These are phyloP conservation scores for Blastobotrys attinorum DNA, from an alignment of 805 yeast genomes.

Conservation along the genomic window DNA sequence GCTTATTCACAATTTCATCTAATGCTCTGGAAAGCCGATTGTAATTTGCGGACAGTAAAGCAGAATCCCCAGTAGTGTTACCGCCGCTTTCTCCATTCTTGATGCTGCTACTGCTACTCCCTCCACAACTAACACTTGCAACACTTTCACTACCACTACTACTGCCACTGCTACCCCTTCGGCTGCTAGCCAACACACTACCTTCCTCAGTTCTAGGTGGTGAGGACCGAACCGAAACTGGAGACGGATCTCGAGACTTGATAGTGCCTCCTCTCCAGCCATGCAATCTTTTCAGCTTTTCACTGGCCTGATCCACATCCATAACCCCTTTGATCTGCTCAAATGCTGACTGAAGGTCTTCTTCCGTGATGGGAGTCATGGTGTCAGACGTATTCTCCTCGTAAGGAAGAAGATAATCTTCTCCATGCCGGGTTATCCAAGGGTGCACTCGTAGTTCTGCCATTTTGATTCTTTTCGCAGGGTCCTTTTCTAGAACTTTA, in stretches of 20 bases:
- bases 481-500: slow-evolving; percentile 60
- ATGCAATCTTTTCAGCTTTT: slow-evolving; percentile 22
- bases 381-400: slow-evolving; percentile 30
- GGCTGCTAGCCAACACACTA: no score
- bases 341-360: slow-evolving; percentile 30
- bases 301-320: slow-evolving; percentile 17
- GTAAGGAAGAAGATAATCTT: slow-evolving; percentile 27
- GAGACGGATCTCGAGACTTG: slow-evolving; percentile 9
- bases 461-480: slow-evolving; percentile 59
- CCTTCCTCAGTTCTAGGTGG: no score
- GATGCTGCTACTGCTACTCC: no score
- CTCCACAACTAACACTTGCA: no score
- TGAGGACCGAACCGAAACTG: no score
- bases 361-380: slow-evolving; percentile 28
- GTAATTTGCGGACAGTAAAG: neutral
- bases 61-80: slow-evolving; percentile 3
- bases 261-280: slow-evolving; percentile 27
- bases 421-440: slow-evolving; percentile 40
- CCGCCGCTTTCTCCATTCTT: no score
- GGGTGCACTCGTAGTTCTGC: slow-evolving; percentile 66
- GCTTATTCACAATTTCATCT: slow-evolving; percentile 23
- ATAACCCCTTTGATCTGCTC: slow-evolving; percentile 24
- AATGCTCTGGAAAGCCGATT: slow-evolving; percentile 25
- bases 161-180: no score
- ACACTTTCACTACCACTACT: no score